Evolutionary conservation across 768 basidiomycete genomes (phyloP).

Genomic region (Russula griseocarnosa): DNA sequence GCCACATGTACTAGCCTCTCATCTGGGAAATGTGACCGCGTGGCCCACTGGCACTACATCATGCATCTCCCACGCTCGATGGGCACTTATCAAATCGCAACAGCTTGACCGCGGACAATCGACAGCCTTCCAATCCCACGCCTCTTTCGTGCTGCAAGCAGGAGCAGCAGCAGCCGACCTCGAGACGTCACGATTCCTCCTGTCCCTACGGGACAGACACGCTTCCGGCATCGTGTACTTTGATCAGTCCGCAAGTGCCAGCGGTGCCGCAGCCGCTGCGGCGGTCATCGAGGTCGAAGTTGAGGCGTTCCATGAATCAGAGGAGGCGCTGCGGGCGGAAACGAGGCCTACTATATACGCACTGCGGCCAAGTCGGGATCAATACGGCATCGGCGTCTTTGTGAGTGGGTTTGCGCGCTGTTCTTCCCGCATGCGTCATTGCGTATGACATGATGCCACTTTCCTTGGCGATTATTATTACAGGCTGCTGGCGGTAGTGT

Average conservation of each 20-base stretch:
- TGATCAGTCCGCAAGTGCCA: neutral
- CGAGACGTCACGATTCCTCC: neutral
- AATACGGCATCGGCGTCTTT: conserved; percentile 4
- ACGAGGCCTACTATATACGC: conserved; percentile 1
- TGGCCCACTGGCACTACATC: neutral
- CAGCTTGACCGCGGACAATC: neutral
- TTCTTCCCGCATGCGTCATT: neutral
- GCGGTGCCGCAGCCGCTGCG: neutral
- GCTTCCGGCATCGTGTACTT: conserved; percentile 1
- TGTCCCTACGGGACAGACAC: conserved; percentile 1
- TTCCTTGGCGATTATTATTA: neutral
- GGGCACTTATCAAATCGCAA: neutral
- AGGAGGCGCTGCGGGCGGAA: neutral
- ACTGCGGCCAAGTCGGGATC: conserved; percentile 6
- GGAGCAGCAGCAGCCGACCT: neutral
- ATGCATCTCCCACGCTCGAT: conserved; percentile 5
- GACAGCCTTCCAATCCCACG: neutral
- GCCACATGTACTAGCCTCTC: neutral
- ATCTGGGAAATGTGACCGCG: no score
- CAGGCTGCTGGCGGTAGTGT: neutral
- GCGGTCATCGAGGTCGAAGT: neutral
- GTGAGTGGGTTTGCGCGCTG: neutral
- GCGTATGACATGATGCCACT: neutral
- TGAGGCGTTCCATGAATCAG: conserved; percentile 1
- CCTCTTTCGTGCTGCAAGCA: neutral